Conservation (phyloP, 1,284 basidiomycete species). For the Stereum hirsutum region DNA sequence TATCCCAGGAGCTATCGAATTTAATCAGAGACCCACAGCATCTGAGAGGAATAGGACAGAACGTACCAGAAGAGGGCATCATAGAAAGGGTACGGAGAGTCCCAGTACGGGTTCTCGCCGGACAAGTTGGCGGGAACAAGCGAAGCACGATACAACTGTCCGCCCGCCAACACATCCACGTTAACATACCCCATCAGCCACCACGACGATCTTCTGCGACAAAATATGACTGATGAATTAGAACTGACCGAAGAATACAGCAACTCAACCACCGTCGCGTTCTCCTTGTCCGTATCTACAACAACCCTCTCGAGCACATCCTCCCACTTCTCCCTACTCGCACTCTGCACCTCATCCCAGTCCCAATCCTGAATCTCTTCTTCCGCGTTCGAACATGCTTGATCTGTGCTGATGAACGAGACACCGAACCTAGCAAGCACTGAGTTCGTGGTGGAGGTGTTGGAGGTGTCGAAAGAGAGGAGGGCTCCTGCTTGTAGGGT, state of each 20-base stretch:
- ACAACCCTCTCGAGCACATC: conserved; percentile 44
- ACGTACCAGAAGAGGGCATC: conserved; percentile 61
- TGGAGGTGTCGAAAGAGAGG: conserved; percentile 39
- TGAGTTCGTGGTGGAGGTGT: conserved; percentile 31
- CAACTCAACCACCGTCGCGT: conserved; percentile 30
- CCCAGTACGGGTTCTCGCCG: conserved; percentile 63
- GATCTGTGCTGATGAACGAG: conserved; percentile 48
- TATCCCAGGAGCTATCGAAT: conserved; percentile 47
- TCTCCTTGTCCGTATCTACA: conserved; percentile 38
- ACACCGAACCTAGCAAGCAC: conserved; percentile 49
- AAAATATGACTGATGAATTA: too few species aligned
- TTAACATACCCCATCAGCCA: conserved; percentile 34
- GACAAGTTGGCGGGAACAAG: conserved; percentile 21
- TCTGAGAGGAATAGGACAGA: background rate
- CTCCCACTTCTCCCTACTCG: conserved; percentile 42
- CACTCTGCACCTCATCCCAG: conserved; percentile 37
- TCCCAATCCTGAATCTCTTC: conserved; percentile 52
- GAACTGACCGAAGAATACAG: conserved; percentile 48
- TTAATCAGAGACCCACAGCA: background rate
- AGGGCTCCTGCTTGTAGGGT: too few species aligned
- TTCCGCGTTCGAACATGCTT: conserved; percentile 52
- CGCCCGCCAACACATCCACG: background rate
- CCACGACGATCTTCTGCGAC: conserved; percentile 46
- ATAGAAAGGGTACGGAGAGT: conserved; percentile 54
- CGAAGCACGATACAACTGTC: conserved; percentile 25